Percentiles rank a stretch among this genome's conserved stretches.
phyloP scores from a whole-genome alignment of 2,329 filamentous ascomycete genomes.

The Polytolypa hystricis region DNA sequence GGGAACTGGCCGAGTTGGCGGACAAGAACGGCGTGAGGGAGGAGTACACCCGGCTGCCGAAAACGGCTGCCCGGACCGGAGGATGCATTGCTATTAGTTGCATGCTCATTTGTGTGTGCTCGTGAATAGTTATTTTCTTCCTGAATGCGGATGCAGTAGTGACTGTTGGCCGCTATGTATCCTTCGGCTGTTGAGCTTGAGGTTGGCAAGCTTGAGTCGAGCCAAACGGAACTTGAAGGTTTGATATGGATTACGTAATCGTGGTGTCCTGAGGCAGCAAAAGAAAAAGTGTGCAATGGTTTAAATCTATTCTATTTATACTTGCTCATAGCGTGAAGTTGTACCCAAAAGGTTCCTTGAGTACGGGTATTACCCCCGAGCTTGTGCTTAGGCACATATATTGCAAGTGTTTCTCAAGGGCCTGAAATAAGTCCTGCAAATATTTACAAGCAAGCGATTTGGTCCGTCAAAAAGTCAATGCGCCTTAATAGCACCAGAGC shows the following conservation, averaged over 20 bases:
- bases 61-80: conserved; percentile 24
- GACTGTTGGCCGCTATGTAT: not conserved
- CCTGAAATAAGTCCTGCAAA: no score
- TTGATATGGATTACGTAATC: not conserved
- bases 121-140: no score
- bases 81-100: conserved; percentile 18
- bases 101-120: no score
- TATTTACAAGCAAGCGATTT: no score
- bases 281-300: no score
- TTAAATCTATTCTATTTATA: no score
- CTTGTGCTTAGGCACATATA: no score
- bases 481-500: conserved; percentile 13
- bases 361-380: no score
- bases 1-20: conserved; percentile 2
- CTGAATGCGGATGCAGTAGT: conserved; percentile 6
- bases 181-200: not conserved
- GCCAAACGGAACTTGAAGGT: not conserved
- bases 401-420: no score
- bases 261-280: not conserved
- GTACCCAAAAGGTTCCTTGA: no score
- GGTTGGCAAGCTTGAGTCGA: not conserved
- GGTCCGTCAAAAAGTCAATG: not conserved
- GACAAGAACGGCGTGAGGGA: conserved; percentile 15
- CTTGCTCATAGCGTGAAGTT: no score
- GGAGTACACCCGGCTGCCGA: conserved; percentile 20